A percentile compares a stretch with the other conserved stretches of the same genome.
phyloP scores from a whole-genome alignment of 2,329 filamentous ascomycete genomes.

The Talaromyces marneffei region DNA sequence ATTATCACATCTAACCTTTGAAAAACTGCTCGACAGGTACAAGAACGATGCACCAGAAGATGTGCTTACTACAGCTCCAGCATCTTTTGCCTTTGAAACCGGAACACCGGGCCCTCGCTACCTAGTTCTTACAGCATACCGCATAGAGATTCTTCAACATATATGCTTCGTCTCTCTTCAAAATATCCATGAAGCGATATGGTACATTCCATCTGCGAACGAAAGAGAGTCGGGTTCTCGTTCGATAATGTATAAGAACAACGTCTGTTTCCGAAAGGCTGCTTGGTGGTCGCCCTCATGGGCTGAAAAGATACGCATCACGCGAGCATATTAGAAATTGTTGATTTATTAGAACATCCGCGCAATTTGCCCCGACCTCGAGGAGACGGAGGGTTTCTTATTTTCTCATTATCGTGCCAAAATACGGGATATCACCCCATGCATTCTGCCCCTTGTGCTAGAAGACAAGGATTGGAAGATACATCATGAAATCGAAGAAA shows the following conservation, averaged over 20 bases:
- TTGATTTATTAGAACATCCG: slow-evolving; percentile 7
- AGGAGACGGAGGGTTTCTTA: neutral
- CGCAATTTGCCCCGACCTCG: neutral
- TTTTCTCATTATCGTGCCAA: neutral
- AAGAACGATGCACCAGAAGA: slow-evolving; percentile 1
- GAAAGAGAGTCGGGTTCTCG: neutral
- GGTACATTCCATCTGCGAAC: neutral
- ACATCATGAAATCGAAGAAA: slow-evolving; percentile 6
- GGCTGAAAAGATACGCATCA: slow-evolving; percentile 5
- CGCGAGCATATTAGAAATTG: slow-evolving; percentile 10
- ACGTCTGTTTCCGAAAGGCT: neutral
- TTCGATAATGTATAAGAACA: no score
- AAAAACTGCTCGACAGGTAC: neutral
- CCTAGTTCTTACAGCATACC: slow-evolving; percentile 10
- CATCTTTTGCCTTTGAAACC: slow-evolving; percentile 6
- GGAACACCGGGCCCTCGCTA: slow-evolving; percentile 10
- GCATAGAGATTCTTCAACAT: slow-evolving; percentile 10
- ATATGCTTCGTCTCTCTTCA: slow-evolving; percentile 11
- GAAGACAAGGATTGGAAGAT: no score
- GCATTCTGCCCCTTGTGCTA: neutral
- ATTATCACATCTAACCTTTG: neutral
- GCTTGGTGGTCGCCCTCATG: slow-evolving; percentile 3
- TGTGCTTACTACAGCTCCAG: slow-evolving; percentile 7
- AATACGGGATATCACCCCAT: neutral
- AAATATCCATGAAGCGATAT: slow-evolving; percentile 13